phyloP scores from a whole-genome alignment of 805 yeast species.

The Priceomyces carsonii region DNA sequence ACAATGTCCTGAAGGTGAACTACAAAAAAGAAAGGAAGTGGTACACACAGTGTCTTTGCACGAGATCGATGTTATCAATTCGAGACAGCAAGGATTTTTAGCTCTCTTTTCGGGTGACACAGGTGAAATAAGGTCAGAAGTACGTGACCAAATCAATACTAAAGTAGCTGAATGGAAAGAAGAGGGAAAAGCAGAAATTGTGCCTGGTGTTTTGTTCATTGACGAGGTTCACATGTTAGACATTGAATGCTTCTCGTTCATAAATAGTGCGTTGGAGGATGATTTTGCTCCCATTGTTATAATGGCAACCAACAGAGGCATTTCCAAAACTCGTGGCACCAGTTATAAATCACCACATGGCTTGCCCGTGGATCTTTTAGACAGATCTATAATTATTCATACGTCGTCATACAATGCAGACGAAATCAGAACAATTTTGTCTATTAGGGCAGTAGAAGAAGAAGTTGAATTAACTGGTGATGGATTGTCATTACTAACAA shows the following conservation, averaged over 20 bases:
- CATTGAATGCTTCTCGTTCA: conserved; percentile 92
- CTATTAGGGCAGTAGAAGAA: conserved; percentile 92
- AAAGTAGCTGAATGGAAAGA: conserved; percentile 98
- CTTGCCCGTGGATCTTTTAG: conserved; percentile 91
- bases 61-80: conserved; percentile 96
- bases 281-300: conserved; percentile 96
- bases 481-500: conserved; percentile 83
- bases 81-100: conserved; percentile 95
- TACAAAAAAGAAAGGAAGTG: conserved; percentile 92
- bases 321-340: conserved; percentile 92
- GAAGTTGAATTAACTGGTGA: conserved; percentile 82
- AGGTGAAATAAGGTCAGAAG: conserved; percentile 95
- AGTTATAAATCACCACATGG: conserved; percentile 96
- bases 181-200: conserved; percentile 97
- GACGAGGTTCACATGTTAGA: conserved; percentile 99
- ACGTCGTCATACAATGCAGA: conserved; percentile 76
- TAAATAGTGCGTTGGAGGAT: conserved; percentile 94
- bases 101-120: conserved; percentile 96
- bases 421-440: conserved; percentile 82
- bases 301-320: conserved; percentile 97
- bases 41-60: conserved; percentile 98
- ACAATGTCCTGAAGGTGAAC: conserved; percentile 98
- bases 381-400: conserved; percentile 89
- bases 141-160: conserved; percentile 93
- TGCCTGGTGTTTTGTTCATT: conserved; percentile 95